phyloP scores from a whole-genome alignment of 2,329 filamentous ascomycete genomes.

The Aspergillus uvarum region DNA sequence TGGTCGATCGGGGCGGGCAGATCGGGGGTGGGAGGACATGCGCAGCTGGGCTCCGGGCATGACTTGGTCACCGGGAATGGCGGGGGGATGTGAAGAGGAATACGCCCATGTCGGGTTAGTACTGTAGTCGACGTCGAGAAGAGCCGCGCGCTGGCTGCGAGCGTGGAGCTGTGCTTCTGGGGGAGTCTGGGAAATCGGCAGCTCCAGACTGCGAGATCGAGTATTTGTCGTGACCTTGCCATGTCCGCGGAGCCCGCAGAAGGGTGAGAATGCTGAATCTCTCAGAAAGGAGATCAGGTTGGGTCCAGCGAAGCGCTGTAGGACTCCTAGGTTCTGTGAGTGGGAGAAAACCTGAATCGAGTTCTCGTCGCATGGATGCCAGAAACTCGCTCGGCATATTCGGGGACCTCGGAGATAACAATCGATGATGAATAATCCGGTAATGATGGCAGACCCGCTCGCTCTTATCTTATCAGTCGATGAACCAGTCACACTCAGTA shows the following conservation, averaged over 20 bases:
- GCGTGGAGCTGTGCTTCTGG: background rate
- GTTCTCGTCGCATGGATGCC: background rate
- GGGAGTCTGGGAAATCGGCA: background rate
- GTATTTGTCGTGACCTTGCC: background rate
- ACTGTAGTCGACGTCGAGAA: conserved; percentile 26
- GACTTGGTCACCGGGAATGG: conserved; percentile 50
- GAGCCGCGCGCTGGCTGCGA: conserved; percentile 13
- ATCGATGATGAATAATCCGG: conserved; percentile 4
- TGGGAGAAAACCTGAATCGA: background rate
- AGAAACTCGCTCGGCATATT: background rate
- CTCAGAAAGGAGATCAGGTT: background rate
- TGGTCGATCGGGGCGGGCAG: conserved; percentile 72
- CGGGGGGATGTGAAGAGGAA: conserved; percentile 38
- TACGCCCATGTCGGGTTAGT: conserved; percentile 21
- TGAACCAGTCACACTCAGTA: background rate
- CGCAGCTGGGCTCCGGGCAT: conserved; percentile 76
- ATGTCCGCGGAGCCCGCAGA: background rate
- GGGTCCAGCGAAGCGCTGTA: background rate
- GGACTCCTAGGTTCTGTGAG: background rate
- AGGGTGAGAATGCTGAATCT: background rate
- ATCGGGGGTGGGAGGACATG: conserved; percentile 70
- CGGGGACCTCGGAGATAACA: conserved; percentile 2
- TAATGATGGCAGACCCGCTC: background rate
- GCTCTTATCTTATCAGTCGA: background rate
- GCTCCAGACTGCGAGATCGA: background rate